Base-by-base conservation (phyloP, 306 rosid species). In the Betula pendula region DNA sequence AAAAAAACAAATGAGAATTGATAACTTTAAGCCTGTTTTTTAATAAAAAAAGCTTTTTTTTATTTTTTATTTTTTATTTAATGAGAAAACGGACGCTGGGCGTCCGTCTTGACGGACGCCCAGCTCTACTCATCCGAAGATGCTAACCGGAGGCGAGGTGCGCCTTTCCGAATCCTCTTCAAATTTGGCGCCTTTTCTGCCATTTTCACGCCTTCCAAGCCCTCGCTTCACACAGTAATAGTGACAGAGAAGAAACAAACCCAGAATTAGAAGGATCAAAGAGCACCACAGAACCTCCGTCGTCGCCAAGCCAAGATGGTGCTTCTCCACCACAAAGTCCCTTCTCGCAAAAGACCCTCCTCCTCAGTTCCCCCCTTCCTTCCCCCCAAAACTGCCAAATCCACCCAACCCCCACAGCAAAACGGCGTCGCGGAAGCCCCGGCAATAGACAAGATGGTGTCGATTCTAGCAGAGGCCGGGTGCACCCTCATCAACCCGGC, bases 401-500 rank as follows among this genome's bases (percentile, higher is more conserved):
- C 84, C 53, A 49, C 62, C 58, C 63, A 16, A 3, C 65, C 52
- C 6, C 74, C 17, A 9, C 25, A 45, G 5, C 72, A 29, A 60
- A 69, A 78, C 80, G 73, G 68, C 50, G 73, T 38, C 76, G 79
- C 31, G 16, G 76, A 38, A 27, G 20, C 45, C 53, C 14, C 70
- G 3, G 40, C n/a, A 43, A 20, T 73, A 47, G 86, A 83, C 0
- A 80, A 67, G 52, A 47, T 79, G 84, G 72, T 58, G 16, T 52
- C 84, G 9, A 20, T 79, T 38, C 47, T 83, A 16, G 87, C 87
- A 52, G 87, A 83, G 35, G 84, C 87, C 3, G 87, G 84, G 4
- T 79, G 83, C 42, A 83, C 87, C 6, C 84, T 83, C 70, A 15
- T 83, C 68, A 76, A 83, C 42, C 76, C 78, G 51, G 72, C 84